Evolutionary conservation across 768 basidiomycete genomes (phyloP), one percentile per base, ranked within the genome.

Genomic region (Termitomyces sp.): DNA sequence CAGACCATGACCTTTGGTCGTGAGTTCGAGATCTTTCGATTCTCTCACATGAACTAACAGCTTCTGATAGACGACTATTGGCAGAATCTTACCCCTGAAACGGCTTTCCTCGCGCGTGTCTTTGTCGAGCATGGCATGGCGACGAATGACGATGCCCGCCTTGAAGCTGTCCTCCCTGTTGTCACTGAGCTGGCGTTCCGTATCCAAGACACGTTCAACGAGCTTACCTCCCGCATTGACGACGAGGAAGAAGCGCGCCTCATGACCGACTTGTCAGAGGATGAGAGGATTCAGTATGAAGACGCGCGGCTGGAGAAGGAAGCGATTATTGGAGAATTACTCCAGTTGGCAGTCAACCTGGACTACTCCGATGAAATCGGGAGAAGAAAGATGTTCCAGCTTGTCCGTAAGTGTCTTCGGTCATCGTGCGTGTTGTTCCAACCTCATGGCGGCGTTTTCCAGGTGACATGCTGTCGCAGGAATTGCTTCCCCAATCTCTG

Each of bases 351-450:
- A 0, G 78, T 89, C 3, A 82, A 88, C 59, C 75, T 94, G 27
- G 95, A 98, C 69, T 98, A 95, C 64, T 82, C 86, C 0, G 96
- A 98, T 72, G 94, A 97, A 70, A 90, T 89, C 58, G 95, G 96
- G 4, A 74, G 93, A 58, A 74, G 93, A 57, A 90, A 89, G 71
- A 94, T 95, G 87, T 90, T 90, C 65, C 78, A 83, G 49, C 84
- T 95, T 32, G 84, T 95, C 63, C 85, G 93, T 89, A 59, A 70
- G 90, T 84, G 58, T 55, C 27, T 47, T 54, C 11, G n/a, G n/a
- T n/a, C 43, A 34, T 37, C 23, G 25, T n/a, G 40, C 27, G 5
- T 46, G 10, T 8, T 17, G 38, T 45, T 57, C 27, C 47, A 35
- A 63, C 16, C 46, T 35, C 46, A n/a, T 34, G 37, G 23, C 27